Conservation (phyloP, 441 rosid species). For the Gossypium schwendimanii region DNA sequence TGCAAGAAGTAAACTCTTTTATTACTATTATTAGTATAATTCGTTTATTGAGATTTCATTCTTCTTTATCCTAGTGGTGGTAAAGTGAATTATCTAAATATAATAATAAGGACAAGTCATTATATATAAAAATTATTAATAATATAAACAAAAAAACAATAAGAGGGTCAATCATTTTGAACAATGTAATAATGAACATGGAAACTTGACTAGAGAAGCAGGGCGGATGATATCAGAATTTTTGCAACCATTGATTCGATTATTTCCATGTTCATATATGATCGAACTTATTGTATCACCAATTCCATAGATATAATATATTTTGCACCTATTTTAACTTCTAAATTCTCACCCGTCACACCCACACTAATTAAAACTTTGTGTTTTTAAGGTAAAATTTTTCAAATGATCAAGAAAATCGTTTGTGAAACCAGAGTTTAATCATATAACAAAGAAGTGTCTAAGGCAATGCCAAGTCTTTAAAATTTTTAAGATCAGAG, state of each 20-base stretch:
- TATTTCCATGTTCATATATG: neutral
- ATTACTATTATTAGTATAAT: neutral
- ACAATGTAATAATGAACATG: neutral
- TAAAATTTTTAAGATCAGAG: constrained; percentile 1
- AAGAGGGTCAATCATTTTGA: neutral
- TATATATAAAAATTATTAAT: neutral
- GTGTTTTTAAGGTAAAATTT: neutral
- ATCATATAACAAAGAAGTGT: neutral
- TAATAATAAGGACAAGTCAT: neutral
- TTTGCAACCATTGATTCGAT: neutral
- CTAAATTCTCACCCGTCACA: neutral
- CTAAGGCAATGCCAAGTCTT: neutral
- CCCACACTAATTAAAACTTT: neutral
- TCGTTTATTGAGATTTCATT: neutral
- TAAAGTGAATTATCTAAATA: neutral
- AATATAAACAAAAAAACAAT: neutral
- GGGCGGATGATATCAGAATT: neutral
- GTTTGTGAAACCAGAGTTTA: neutral
- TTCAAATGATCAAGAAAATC: neutral
- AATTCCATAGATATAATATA: neutral
- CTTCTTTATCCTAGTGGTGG: neutral
- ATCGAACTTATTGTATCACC: neutral
- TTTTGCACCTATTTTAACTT: neutral
- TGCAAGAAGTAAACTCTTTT: neutral
- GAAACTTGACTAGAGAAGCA: constrained; percentile 3